Conservation (phyloP, 2,329 filamentous ascomycete genomes). For the Penicillium crustosum region DNA sequence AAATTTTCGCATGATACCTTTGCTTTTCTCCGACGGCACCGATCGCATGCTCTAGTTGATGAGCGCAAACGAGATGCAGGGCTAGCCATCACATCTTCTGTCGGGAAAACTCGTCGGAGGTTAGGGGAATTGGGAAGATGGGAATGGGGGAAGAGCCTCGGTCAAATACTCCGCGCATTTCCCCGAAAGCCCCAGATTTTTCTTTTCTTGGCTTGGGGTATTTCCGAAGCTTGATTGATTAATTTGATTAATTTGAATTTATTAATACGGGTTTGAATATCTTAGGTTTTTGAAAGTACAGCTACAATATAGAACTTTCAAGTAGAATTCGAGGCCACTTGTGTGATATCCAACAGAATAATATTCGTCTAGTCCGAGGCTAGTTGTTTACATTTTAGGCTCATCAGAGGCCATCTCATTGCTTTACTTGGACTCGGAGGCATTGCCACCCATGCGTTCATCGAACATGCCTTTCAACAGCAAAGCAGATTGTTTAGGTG, state of each 20-base stretch:
- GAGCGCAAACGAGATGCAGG: too few relatives aligned
- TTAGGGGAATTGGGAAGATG: too few relatives aligned
- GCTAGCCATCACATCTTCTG: too few relatives aligned
- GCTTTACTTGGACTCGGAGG: neutral
- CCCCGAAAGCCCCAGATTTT: neutral
- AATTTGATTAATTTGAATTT: neutral
- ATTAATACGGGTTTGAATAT: neutral
- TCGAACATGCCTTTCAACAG: constrained; percentile 22
- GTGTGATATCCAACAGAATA: neutral
- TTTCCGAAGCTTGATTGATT: neutral
- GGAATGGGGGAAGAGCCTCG: too few relatives aligned
- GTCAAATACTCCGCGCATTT: too few relatives aligned
- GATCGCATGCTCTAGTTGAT: too few relatives aligned
- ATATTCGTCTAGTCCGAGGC: neutral
- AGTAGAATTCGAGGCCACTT: neutral
- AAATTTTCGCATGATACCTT: too few relatives aligned
- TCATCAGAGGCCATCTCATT: neutral
- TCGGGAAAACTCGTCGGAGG: too few relatives aligned
- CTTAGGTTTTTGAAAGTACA: neutral
- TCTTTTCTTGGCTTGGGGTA: neutral
- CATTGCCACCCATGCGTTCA: constrained; percentile 9
- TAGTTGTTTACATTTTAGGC: neutral
- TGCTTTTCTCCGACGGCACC: too few relatives aligned
- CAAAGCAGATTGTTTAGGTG: constrained; percentile 28
- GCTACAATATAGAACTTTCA: too few relatives aligned